Evolutionary conservation across 176 grass and related monocot genomes (phyloP), one percentile per base, ranked within the genome.

Genomic region (Juncus effusus): DNA sequence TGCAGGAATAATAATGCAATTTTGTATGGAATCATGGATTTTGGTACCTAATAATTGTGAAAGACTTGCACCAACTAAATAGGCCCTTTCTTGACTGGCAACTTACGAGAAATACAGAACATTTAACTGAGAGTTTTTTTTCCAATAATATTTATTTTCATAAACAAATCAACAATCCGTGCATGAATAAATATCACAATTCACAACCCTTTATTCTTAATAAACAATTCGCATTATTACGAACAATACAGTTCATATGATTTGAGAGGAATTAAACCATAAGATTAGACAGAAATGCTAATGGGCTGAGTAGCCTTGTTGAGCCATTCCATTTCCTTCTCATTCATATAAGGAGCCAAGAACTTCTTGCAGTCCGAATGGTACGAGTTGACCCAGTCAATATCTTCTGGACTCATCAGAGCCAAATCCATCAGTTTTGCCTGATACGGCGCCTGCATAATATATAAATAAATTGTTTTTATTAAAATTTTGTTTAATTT

Each of bases 311-410:
- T 86, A 19, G 88, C 85, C 60, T 92, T 86, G 51, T 63, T 61
- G 39, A 89, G 83, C 94, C 94, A 97, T 73, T 89, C 78, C 62
- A 77, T 86, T 67, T 97, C 88, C 59, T 89, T 56, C 41, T 80
- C 72, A 57, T 80, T 82, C 60, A 97, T 44, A 77, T 76, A 75
- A 13, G 80, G 76, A 55, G 77, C 74, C 56, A 97, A 64, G 38
- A 92, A 70, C 63, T 73, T 77, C 28, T 49, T 63, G 75, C 94
- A 99, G 36, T 84, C 80, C 0, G 75, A 72, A 53, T 99, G 88
- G 64, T 99, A 93, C 0, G 58, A 36, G 67, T 99, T 93, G 63
- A 99, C 72, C 94, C 94, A 93, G 56, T 89, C 83, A n/a, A 93
- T 69, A 66, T 99, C 94, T 5, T 66, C 76, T 0, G 82, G 80